Percentiles rank a stretch among this genome's conserved stretches.
Conservation (phyloP, 305 asterid species). For the Fraxinus xanthoxyloides region DNA sequence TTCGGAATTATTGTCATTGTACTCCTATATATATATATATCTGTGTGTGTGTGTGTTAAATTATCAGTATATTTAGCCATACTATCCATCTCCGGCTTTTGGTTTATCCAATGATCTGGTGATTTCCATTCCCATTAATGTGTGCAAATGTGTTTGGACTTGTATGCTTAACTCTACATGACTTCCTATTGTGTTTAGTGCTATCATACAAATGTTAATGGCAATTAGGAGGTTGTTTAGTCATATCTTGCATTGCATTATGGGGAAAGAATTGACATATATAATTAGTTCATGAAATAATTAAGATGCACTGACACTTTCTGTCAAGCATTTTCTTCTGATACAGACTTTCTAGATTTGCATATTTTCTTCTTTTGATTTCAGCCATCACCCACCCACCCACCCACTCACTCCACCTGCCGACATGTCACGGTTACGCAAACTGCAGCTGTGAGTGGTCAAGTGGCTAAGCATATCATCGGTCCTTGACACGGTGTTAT, state of each 20-base stretch:
- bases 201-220: constrained; percentile 28
- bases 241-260: constrained; percentile 30
- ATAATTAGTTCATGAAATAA: not conserved
- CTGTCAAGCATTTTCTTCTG: constrained; percentile 1
- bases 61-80: not conserved
- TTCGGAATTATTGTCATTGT: not conserved
- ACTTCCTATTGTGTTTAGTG: constrained; percentile 1
- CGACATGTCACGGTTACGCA: not conserved
- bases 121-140: constrained; percentile 20
- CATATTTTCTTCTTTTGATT: not conserved
- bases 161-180: constrained; percentile 28
- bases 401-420: not conserved
- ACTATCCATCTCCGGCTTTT: not conserved
- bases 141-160: constrained; percentile 25
- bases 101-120: constrained; percentile 1
- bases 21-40: not conserved
- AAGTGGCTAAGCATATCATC: not conserved
- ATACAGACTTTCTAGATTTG: not conserved
- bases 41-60: no score
- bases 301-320: not conserved
- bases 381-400: not conserved
- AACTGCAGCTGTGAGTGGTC: not conserved
- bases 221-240: constrained; percentile 37
- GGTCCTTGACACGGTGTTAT: not conserved
- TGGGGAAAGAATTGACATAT: constrained; percentile 20